A percentile compares a stretch with the other conserved stretches of the same genome.
Evolutionary conservation across 2,329 filamentous ascomycete genomes (phyloP).

Genomic region (Pestalotiopsis sp.): DNA sequence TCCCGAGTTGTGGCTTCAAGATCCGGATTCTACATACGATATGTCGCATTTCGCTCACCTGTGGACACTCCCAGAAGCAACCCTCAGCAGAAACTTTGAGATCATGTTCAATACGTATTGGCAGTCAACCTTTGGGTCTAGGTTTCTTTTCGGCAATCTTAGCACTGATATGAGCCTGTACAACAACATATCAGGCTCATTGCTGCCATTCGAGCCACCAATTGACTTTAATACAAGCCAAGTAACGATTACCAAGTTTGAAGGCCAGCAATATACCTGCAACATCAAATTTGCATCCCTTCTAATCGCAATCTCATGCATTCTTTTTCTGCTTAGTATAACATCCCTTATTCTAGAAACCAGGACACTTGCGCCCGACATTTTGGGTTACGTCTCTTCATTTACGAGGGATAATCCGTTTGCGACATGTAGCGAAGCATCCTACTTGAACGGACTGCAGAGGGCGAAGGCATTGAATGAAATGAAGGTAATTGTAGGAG

Average conservation of each 20-base stretch:
- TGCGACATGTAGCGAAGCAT: neutral
- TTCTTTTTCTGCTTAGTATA: neutral
- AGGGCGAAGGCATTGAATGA: neutral
- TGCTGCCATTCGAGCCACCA: neutral
- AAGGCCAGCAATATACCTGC: neutral
- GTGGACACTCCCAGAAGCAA: neutral
- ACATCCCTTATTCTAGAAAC: neutral
- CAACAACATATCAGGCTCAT: neutral
- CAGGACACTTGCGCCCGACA: neutral
- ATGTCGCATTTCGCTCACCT: neutral
- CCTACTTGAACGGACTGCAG: neutral
- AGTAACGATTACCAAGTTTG: neutral
- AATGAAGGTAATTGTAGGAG: neutral
- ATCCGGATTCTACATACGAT: neutral
- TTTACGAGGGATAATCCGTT: neutral
- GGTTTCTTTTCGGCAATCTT: neutral
- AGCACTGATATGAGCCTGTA: neutral
- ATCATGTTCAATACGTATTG: neutral
- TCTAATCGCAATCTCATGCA: neutral
- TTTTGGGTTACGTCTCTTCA: neutral
- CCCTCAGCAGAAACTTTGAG: neutral
- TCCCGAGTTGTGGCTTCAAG: neutral
- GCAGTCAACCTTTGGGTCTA: neutral
- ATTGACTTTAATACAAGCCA: neutral
- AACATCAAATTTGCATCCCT: neutral